Evolutionary conservation across 2,329 filamentous ascomycete genomes (phyloP).

Genomic region (Aspergillus sclerotialis): DNA sequence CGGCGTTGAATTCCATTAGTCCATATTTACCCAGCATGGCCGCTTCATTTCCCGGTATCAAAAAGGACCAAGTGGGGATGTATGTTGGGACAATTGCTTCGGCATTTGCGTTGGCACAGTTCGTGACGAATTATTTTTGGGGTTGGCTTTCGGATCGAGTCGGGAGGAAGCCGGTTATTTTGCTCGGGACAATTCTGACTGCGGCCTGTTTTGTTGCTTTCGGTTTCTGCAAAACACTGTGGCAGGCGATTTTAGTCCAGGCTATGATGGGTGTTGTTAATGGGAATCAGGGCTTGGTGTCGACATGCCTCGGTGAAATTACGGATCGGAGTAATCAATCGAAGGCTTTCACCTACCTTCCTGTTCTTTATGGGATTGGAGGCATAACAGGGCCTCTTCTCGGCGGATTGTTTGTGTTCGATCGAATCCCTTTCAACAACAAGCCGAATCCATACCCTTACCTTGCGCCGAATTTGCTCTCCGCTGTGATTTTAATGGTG

Average conservation of each 20-base stretch:
- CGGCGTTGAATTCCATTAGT: conserved; percentile 90
- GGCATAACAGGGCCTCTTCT: conserved; percentile 87
- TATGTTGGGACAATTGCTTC: conserved; percentile 90
- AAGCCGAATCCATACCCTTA: conserved; percentile 66
- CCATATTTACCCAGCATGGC: conserved; percentile 95
- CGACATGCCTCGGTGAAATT: conserved; percentile 87
- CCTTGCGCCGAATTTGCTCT: conserved; percentile 73
- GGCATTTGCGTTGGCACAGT: conserved; percentile 84
- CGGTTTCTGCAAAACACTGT: conserved; percentile 74
- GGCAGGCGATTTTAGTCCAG: conserved; percentile 81
- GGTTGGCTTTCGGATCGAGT: conserved; percentile 74
- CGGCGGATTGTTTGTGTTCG: conserved; percentile 74
- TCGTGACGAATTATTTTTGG: conserved; percentile 88
- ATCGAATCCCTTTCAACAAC: conserved; percentile 49
- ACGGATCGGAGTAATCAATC: conserved; percentile 95
- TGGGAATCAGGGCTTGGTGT: conserved; percentile 90
- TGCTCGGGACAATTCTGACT: conserved; percentile 76
- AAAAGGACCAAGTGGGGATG: conserved; percentile 63
- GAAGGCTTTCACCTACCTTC: conserved; percentile 85
- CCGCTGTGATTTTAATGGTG: conserved; percentile 62
- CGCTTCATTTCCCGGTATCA: conserved; percentile 72
- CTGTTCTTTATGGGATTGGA: conserved; percentile 91
- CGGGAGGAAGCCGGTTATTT: conserved; percentile 73
- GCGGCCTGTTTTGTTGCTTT: conserved; percentile 77
- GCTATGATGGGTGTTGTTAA: conserved; percentile 88